A percentile compares a stretch with the other conserved stretches of the same genome.
Evolutionary conservation across 768 basidiomycete genomes (phyloP).

Genomic region (Pilatotrama ljubarskyi): DNA sequence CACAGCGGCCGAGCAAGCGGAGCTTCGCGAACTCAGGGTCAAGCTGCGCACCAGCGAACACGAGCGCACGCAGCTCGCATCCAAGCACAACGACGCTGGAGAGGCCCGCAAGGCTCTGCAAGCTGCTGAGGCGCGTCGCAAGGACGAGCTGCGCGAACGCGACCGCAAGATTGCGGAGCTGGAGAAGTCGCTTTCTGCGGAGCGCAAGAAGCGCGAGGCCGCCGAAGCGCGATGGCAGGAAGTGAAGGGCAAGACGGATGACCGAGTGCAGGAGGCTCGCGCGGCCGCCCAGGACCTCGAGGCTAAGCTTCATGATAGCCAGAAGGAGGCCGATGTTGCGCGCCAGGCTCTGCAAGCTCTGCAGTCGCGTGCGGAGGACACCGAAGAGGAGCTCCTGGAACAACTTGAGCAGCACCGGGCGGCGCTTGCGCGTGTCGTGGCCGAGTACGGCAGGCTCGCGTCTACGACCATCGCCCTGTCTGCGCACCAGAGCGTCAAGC

Average conservation of each 20-base stretch:
- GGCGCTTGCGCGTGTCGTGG: slow-evolving; percentile 48
- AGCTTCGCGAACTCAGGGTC: slow-evolving; percentile 60
- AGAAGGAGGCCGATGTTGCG: slow-evolving; percentile 39
- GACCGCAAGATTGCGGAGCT: slow-evolving; percentile 58
- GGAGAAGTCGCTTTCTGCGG: slow-evolving; percentile 49
- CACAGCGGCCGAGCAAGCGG: slow-evolving; percentile 50
- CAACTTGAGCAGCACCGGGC: slow-evolving; percentile 53
- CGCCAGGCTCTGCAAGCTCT: slow-evolving; percentile 34
- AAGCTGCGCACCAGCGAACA: slow-evolving; percentile 61
- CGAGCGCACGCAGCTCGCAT: slow-evolving; percentile 50
- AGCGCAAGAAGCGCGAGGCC: slow-evolving; percentile 52
- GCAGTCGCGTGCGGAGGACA: slow-evolving; percentile 35
- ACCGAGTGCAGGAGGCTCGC: slow-evolving; percentile 39
- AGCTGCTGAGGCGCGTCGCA: slow-evolving; percentile 48
- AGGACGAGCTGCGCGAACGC: slow-evolving; percentile 54
- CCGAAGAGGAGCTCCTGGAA: slow-evolving; percentile 46
- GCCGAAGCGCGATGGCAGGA: slow-evolving; percentile 48
- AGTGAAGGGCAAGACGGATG: slow-evolving; percentile 41
- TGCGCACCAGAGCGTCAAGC: slow-evolving; percentile 23
- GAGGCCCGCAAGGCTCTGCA: slow-evolving; percentile 55
- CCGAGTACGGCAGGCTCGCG: slow-evolving; percentile 43
- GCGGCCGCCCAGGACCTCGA: slow-evolving; percentile 37
- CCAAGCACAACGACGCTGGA: slow-evolving; percentile 51
- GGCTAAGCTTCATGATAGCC: slow-evolving; percentile 37
- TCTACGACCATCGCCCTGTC: slow-evolving; percentile 28